Evolutionary conservation across 345 rosid genomes (phyloP), one percentile per base, ranked within the genome.

Genomic region (Tarenaya hassleriana): DNA sequence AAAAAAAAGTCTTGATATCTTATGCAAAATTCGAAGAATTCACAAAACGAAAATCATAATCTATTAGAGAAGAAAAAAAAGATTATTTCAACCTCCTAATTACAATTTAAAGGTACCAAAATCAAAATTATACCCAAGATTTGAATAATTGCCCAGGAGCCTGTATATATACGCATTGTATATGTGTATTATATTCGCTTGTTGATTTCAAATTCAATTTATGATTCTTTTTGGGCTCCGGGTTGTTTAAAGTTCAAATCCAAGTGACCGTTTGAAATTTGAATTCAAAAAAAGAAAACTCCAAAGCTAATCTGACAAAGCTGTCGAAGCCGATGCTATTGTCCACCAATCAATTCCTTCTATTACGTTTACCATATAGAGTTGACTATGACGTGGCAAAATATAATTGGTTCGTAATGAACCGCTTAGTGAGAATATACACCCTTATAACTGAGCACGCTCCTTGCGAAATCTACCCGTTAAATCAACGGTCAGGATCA

Each of bases 241-340:
- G 47, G 32, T 24, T 24, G 29, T 5, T 24, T 24, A 24, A 44
- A 21, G 46, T 41, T 12, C 29, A 55, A 55, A 47, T 27, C 19
- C 35, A 56, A 52, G 64, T 58, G 64, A 65, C 69, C 69, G 64
- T 65, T 65, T 65, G 64, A 58, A 65, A 45, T 65, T 65, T 63
- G 69, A 65, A 65, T 65, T 65, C 69, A 65, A 58, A 57, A 38
- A 14, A 8, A 7, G 7, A 29, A 43, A 29, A 43, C 47, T 11
- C 5, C 8, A 21, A 10, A 17, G 8, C 29, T 31, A 7, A 10
- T 42, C 19, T 42, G 18, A 41, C 68, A 42, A 5, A 5, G 29
- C 29, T 24, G 29, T 24, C 29, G 29, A 55, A 54, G 12, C 54
- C 44, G 39, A 32, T 24, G n/a, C 20, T 38, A 37, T 44, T 35